phyloP scores from a whole-genome alignment of 441 rosid species.

The Populus hybrid region DNA sequence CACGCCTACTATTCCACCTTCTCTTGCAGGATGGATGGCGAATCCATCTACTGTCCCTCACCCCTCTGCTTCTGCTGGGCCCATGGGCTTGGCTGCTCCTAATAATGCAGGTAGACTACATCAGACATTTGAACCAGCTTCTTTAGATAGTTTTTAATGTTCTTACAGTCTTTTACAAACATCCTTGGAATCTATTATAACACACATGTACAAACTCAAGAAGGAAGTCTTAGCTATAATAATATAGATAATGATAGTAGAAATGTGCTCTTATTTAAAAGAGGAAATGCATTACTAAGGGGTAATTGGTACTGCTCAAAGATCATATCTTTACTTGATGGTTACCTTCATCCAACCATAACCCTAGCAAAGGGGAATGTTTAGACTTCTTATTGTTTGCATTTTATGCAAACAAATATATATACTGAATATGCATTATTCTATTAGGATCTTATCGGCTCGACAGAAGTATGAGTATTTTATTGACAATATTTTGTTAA shows the following conservation, averaged over 20 bases:
- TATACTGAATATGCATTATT: not conserved
- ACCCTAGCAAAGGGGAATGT: not conserved
- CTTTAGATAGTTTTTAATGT: constrained; percentile 2
- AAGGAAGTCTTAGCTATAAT: not conserved
- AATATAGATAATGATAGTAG: not conserved
- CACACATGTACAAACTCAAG: not conserved
- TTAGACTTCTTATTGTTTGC: not conserved
- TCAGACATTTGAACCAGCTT: constrained; percentile 9
- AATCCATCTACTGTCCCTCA: constrained; percentile 64
- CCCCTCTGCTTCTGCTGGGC: constrained; percentile 67
- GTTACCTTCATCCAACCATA: not conserved
- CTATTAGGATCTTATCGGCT: constrained; percentile 11
- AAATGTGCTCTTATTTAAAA: not conserved
- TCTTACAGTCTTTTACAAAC: constrained; percentile 1
- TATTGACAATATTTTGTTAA: not conserved
- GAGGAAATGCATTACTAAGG: not conserved
- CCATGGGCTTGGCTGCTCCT: constrained; percentile 52
- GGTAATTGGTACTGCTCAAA: not conserved
- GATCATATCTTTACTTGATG: not conserved
- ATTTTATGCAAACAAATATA: not conserved
- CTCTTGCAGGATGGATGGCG: constrained; percentile 89
- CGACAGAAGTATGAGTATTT: not conserved
- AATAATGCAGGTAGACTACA: constrained; percentile 54
- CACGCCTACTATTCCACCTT: constrained; percentile 57
- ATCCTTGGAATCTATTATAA: not conserved